Base-by-base conservation (phyloP, 2,329 filamentous ascomycete genomes). In the Harringtonia lauricola region DNA sequence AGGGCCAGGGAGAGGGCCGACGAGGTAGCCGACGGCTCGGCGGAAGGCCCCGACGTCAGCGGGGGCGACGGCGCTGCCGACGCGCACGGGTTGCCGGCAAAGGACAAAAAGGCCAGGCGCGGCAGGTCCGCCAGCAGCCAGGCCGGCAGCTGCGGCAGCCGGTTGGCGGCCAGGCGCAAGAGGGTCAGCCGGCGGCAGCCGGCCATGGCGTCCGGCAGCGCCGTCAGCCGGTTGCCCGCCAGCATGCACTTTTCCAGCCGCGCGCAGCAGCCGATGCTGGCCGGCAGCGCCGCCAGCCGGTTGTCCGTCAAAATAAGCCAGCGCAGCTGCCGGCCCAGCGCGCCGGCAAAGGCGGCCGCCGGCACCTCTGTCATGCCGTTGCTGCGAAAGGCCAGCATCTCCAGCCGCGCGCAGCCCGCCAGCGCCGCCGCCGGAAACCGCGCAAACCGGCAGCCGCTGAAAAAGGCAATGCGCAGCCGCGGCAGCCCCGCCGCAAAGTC, bases 241-340 rank as follows among this genome's bases (percentile, higher is more conserved):
- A 72, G 53, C 64, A 70, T 66, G 50, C 67, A 70, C 52, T 70
- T 69, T 49, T 71, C 63, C 5, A 72, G 57, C 12, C 59, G 59
- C 17, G 49, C 47, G 45, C 67, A 72, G 18, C 54, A 53, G 10
- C 67, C 65, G 39, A 71, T 65, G 51, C 59, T 65, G 17, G 49
- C 50, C 1, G 68, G 67, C 8, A 72, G 53, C 8, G 48, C 42
- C 4, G 47, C 46, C 34, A 72, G 60, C 33, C 51, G 47, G 52
- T 72, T 72, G 50, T 66, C 61, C 17, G 68, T 71, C 13, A 72
- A 55, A 41, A 71, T 69, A 33, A 72, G 55, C 64, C 66, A 70
- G n/a, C 66, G 58, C 17, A 72, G 56, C 15, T 39, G 15, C 8
- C 8, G 13, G 10, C 34, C 18, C 10, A 14, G 28, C 9, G 14